Base-by-base conservation (phyloP, 73 alveolate species). In the Uronychia binucleata region DNA sequence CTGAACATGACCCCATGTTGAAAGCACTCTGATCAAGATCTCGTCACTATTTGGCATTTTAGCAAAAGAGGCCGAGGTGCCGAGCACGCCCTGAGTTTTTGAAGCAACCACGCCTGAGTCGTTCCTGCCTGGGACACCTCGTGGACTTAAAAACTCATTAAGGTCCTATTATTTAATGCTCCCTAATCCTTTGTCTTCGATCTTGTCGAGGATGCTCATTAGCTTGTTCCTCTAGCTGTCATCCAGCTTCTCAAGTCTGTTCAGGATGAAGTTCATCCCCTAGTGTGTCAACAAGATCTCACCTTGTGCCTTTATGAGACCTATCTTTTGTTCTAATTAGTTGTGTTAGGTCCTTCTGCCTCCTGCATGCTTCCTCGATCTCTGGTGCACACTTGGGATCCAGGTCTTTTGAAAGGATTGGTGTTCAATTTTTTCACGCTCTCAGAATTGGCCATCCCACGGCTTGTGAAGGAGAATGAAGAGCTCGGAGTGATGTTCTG, bases 1-100 rank as follows among this genome's bases (percentile, higher is more conserved):
- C 74, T 94, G 96, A 35, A 96, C 94, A 77, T 92, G 86, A 1
- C 98, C 98, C 94, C 95, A 95, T 0, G 98, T 95, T 30, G 94
- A 82, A 25, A 93, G 85, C 1, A 95, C 92, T 86, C 95, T 90
- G 11, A 95, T 60, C 34, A 76, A 76, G 27, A 93, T 25, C 31
- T 81, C 90, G 27, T 67, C 57, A 28, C 11, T 19, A 13, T 67
- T 67, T 26, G 83, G 74, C 1, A 13, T 77, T 28, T 77, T 46
- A 11, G 5, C n/a, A 19, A 46, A 46, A 46, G 5, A 11, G 5
- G 5, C 5, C n/a, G 67, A 46, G 67, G 67, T n/a, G n/a, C n/a
- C n/a, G n/a, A n/a, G n/a, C n/a, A n/a, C n/a, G n/a, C n/a, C n/a
- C n/a, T n/a, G n/a, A n/a, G n/a, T n/a, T n/a, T n/a, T n/a, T n/a